Conservation (phyloP, 306 rosid species). For the Quercus parvula region DNA sequence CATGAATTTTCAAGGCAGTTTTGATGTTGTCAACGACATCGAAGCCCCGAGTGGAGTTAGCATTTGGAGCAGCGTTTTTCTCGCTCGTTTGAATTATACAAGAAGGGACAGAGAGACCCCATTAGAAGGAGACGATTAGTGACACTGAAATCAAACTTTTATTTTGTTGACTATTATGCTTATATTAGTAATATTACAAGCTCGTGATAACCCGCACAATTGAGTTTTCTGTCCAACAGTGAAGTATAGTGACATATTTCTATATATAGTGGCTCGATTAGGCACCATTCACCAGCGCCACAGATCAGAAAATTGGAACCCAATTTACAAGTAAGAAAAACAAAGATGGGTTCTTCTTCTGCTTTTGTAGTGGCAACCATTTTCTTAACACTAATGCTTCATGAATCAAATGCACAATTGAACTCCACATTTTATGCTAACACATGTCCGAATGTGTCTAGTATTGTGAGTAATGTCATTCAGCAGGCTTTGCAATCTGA, state of each 20-base stretch:
- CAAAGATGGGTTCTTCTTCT: constrained; percentile 32
- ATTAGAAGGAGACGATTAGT: not conserved
- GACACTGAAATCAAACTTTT: not conserved
- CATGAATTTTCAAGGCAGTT: constrained; percentile 61
- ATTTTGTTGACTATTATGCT: not conserved
- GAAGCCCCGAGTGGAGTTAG: constrained; percentile 45
- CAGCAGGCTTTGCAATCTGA: constrained; percentile 56
- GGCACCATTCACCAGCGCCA: not conserved
- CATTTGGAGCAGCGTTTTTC: constrained; percentile 58
- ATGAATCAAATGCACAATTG: constrained; percentile 46
- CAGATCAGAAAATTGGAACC: not conserved
- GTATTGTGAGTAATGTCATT: constrained; percentile 39
- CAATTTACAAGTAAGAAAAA: not conserved
- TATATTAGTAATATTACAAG: not conserved
- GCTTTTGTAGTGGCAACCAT: not conserved
- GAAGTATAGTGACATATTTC: not conserved
- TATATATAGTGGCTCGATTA: not conserved
- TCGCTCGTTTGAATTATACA: constrained; percentile 29
- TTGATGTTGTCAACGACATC: constrained; percentile 62
- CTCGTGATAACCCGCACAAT: not conserved
- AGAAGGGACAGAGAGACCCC: not conserved
- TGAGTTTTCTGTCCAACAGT: not conserved
- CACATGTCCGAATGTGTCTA: constrained; percentile 59
- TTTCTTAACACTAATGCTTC: constrained; percentile 7
- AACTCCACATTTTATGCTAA: constrained; percentile 49